A percentile compares a stretch with the other conserved stretches of the same genome.
phyloP scores from a whole-genome alignment of 768 basidiomycete genomes.

The Termitomyces sp. region DNA sequence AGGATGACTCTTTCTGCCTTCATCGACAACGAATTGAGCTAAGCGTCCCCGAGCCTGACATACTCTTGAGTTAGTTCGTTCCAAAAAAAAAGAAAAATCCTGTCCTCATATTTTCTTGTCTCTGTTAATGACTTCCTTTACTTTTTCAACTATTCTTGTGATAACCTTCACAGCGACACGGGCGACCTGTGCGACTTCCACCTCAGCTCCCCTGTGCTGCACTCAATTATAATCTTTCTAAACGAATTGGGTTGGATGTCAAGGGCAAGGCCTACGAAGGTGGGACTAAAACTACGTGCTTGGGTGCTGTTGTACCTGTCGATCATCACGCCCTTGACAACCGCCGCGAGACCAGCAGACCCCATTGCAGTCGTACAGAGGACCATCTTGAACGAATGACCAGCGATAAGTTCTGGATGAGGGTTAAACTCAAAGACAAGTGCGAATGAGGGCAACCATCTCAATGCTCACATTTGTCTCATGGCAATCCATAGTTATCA shows the following conservation, averaged over 20 bases:
- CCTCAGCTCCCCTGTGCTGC: neutral
- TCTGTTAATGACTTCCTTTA: constrained; percentile 3
- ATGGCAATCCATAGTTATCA: neutral
- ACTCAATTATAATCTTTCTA: neutral
- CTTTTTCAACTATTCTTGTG: neutral
- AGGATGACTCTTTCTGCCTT: constrained; percentile 4
- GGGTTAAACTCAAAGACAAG: constrained; percentile 6
- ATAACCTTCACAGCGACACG: constrained; percentile 5
- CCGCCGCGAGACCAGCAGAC: constrained; percentile 1
- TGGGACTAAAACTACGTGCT: neutral
- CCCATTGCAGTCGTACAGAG: neutral
- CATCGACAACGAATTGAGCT: constrained; percentile 1
- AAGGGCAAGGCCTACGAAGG: constrained; percentile 6
- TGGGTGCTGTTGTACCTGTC: constrained; percentile 3
- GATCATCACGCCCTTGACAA: constrained; percentile 1
- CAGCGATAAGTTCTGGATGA: constrained; percentile 5
- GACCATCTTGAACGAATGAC: constrained; percentile 6
- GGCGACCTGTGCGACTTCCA: constrained; percentile 5
- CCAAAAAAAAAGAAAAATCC: neutral
- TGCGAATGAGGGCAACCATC: neutral
- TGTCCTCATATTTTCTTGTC: constrained; percentile 7
- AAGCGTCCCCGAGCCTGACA: constrained; percentile 6
- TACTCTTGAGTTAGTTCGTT: neutral
- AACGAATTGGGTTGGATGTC: neutral
- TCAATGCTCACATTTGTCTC: neutral